phyloP scores from a whole-genome alignment of 768 basidiomycete genomes.

The Rhodosporidiobolus odoratus region DNA sequence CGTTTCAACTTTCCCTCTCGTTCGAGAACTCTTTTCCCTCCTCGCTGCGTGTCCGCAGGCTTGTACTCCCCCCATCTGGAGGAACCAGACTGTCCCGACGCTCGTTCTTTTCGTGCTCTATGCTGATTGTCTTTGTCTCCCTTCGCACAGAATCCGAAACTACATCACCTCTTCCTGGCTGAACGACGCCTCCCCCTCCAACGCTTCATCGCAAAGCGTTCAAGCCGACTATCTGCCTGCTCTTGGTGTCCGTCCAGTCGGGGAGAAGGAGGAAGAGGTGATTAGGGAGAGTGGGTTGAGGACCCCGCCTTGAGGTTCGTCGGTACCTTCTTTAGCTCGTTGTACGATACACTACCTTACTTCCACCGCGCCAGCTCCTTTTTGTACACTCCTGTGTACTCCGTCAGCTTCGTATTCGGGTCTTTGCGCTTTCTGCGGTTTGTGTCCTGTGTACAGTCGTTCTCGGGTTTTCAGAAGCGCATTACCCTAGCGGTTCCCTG shows the following conservation, averaged over 20 bases:
- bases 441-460: too few species aligned
- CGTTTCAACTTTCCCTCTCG: constrained; percentile 42
- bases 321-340: too few species aligned
- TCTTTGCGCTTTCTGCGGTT: too few species aligned
- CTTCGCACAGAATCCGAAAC: constrained; percentile 37
- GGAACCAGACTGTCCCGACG: not conserved
- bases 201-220: not conserved
- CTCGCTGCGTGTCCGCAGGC: not conserved
- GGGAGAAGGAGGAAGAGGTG: not conserved
- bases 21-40: too few species aligned
- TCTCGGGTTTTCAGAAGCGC: too few species aligned
- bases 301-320: not conserved
- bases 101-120: not conserved
- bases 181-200: not conserved
- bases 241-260: not conserved
- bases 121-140: not conserved
- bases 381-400: too few species aligned
- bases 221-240: not conserved
- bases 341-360: too few species aligned
- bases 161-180: constrained; percentile 42
- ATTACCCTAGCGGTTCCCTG: too few species aligned
- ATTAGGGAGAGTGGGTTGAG: not conserved
- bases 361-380: too few species aligned
- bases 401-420: too few species aligned
- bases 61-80: not conserved